Base-by-base conservation (phyloP, 2,329 filamentous ascomycete species). In the Cladophialophora psammophila region DNA sequence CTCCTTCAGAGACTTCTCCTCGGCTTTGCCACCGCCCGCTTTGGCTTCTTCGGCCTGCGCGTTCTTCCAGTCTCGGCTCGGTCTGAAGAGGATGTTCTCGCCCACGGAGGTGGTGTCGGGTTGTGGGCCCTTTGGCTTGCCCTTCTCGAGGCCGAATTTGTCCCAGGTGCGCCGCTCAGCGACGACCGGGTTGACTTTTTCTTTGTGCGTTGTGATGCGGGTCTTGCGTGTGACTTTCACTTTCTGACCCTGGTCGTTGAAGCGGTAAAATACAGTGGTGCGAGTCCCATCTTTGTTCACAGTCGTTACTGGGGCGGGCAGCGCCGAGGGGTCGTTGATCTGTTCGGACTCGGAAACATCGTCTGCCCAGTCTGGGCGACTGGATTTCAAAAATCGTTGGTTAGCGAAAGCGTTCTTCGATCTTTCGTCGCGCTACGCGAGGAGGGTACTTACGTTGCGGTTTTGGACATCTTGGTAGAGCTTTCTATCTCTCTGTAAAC, bases 261-360 rank as follows among this genome's bases (percentile, higher is more conserved):
- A 89, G 76, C 89, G 88, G 85, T 92, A 96, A 71, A 91, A 92
- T 77, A 97, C 90, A 75, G 95, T 91, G 55, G 96, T 99, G 84
- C 97, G 97, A 76, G 93, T 97, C 79, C 96, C 95, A 81, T 99
- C 95, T 84, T 97, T 97, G 88, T 99, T 98, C 79, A 90, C 91
- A 79, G 93, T 94, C 75, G 94, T 91, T 83, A 95, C 91, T 74
- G 92, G 89, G 74, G 91, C 87, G 68, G 95, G 95, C 75, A 99
- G 91, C 74, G 87, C 84, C 83, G 91, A 88, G 81, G 95, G 91
- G 82, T 93, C 90, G 77, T 94, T 92, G 79, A 96, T 93, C 74
- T 90, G 88, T 75, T 89, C 87, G 79, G 95, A 92, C 84, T 98
- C 95, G 79, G 95, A 69, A 55, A 72, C 67, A 63, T 74, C 72